Conservation (phyloP, 179 eudicot species). For the Corrigiola litoralis region DNA sequence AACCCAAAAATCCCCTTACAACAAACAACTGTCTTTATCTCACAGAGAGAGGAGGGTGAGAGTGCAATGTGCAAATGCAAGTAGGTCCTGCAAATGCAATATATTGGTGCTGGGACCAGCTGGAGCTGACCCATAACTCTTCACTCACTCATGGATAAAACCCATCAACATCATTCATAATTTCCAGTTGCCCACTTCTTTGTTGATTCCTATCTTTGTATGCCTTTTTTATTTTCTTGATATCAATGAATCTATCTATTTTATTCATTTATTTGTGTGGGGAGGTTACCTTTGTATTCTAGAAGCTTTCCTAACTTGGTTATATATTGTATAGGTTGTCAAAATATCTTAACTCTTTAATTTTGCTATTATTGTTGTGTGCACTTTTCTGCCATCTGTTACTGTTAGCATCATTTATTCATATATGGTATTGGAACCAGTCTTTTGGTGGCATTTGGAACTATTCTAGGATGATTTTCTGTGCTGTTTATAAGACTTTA, state of each 20-base stretch:
- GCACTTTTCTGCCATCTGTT: conserved; percentile 11
- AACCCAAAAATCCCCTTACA: neutral
- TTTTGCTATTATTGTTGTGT: conserved; percentile 4
- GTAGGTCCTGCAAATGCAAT: conserved; percentile 12
- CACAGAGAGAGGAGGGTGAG: neutral
- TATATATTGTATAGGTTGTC: conserved; percentile 13
- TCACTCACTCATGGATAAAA: conserved; percentile 22
- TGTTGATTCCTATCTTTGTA: conserved; percentile 1
- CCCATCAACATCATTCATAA: conserved; percentile 26
- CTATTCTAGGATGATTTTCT: neutral
- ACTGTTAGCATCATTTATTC: conserved; percentile 13
- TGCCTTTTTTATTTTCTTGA: neutral
- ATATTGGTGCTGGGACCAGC: conserved; percentile 16
- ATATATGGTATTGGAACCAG: neutral
- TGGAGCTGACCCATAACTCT: conserved; percentile 14
- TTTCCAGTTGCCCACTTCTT: conserved; percentile 13
- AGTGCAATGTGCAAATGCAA: conserved; percentile 18
- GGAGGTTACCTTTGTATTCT: conserved; percentile 4
- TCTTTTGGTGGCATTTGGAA: conserved; percentile 4
- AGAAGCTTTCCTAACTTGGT: conserved; percentile 18
- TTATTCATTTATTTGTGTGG: neutral
- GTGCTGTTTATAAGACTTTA: neutral
- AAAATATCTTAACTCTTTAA: conserved; percentile 17
- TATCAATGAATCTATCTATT: neutral
- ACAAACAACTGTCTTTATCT: conserved; percentile 9